Base-by-base conservation (phyloP, 306 rosid genomes). In the Albizia julibrissin region DNA sequence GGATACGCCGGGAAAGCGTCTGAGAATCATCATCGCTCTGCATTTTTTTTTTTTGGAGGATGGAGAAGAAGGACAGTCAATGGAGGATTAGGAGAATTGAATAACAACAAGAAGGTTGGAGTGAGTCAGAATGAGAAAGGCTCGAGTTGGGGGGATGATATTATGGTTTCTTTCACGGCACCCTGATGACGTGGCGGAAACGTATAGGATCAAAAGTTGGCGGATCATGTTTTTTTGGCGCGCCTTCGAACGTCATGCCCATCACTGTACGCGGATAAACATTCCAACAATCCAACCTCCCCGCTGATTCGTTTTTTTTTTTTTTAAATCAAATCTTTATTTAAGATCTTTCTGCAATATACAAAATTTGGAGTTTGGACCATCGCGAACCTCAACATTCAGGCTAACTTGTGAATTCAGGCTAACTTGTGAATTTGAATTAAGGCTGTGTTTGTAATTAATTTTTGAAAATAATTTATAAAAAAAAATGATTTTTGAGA, bases 1-100 rank as follows among this genome's bases (percentile, higher is more conserved):
- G 77, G 69, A 93, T 89, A 84, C 98, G 86, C 50, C 97, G 82
- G 46, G n/a, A 39, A 18, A 39, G 71, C 33, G 88, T 37, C 43
- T 29, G 77, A 12, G 82, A 75, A 26, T 88, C 90, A 16, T 86
- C 87, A 52, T 85, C 84, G 19, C 31, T 65, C 39, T 78, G 85
- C 69, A 82, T 52, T 79, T 29, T 34, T 5, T 26, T 27, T 21
- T 31, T 11, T 31, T 11, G 1, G 13, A n/a, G 56, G 67, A 29
- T 66, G 42, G 62, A 21, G 62, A 29, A 26, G 39, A 0, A 13
- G 14, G 27, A 47, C 4, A 2, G 39, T 21, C n/a, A 31, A 64
- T 27, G 8, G 6, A 4, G 1, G 24, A 26, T 3, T 9, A 27
- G 2, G 4, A 27, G 39, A 3, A 54, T 21, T 21, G 61, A 54